Percentiles rank a stretch among this genome's conserved stretches.
phyloP scores from a whole-genome alignment of 208 protist genomes.

The Crithidia bombi region DNA sequence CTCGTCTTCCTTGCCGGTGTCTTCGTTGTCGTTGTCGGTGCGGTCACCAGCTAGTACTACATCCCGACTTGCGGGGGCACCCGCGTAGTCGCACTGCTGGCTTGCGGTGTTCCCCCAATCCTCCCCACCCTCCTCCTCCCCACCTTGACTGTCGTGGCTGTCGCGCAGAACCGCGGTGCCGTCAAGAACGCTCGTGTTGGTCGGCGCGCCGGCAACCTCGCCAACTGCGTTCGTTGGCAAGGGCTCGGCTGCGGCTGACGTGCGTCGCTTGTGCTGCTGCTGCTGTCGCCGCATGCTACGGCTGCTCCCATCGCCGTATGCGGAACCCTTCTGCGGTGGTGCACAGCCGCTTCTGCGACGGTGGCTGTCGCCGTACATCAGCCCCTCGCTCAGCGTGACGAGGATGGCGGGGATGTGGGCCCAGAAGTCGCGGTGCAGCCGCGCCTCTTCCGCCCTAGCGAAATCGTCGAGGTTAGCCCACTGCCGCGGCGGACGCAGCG shows the following conservation, averaged over 20 bases:
- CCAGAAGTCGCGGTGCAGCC: slow-evolving; percentile 50
- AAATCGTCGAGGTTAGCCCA: slow-evolving; percentile 23
- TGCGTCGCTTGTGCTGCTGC: background rate
- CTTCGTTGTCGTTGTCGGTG: background rate
- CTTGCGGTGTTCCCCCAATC: background rate
- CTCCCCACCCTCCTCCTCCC: background rate
- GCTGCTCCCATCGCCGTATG: background rate
- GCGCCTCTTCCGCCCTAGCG: slow-evolving; percentile 27
- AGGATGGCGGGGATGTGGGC: slow-evolving; percentile 41
- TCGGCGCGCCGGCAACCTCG: slow-evolving; percentile 8
- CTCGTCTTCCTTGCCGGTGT: slow-evolving; percentile 5
- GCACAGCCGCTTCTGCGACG: background rate
- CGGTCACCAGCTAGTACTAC: background rate
- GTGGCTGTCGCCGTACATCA: slow-evolving; percentile 34
- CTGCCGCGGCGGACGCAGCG: slow-evolving; percentile 6
- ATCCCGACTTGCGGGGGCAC: too few relatives aligned
- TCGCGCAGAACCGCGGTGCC: background rate
- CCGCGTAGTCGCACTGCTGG: background rate
- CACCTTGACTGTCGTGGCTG: background rate
- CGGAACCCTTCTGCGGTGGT: background rate
- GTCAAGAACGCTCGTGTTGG: background rate
- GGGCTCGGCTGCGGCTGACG: background rate
- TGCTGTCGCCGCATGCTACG: background rate
- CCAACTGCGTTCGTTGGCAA: background rate
- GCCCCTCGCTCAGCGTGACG: slow-evolving; percentile 35